Conservation (phyloP, 2,329 filamentous ascomycete genomes). For the Colletotrichum neosansevieriae region DNA sequence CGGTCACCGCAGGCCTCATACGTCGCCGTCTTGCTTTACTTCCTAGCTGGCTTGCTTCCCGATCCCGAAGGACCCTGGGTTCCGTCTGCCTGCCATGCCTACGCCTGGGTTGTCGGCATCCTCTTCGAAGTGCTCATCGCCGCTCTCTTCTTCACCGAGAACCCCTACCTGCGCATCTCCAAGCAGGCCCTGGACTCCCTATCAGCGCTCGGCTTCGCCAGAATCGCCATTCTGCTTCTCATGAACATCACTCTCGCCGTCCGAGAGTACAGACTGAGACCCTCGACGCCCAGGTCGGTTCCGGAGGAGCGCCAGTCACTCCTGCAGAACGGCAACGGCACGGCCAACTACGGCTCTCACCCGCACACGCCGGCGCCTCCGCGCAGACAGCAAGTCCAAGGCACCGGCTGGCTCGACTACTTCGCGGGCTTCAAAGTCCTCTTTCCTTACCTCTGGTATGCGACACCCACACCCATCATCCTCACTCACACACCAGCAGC, state of each 20-base stretch:
- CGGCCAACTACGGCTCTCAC: slow-evolving; percentile 46
- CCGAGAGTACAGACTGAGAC: slow-evolving; percentile 49
- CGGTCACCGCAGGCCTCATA: slow-evolving; percentile 50
- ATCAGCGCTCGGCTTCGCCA: slow-evolving; percentile 48
- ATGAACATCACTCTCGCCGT: slow-evolving; percentile 50
- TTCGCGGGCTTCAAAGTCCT: slow-evolving; percentile 58
- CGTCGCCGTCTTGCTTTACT: slow-evolving; percentile 56
- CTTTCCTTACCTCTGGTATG: slow-evolving; percentile 59
- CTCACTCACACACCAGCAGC: no score
- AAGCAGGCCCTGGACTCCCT: slow-evolving; percentile 47
- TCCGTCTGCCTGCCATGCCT: slow-evolving; percentile 51
- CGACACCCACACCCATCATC: neutral
- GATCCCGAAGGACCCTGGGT: slow-evolving; percentile 60
- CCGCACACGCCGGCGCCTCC: slow-evolving; percentile 11
- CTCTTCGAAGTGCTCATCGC: slow-evolving; percentile 53
- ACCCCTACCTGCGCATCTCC: slow-evolving; percentile 47
- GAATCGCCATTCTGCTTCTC: slow-evolving; percentile 49
- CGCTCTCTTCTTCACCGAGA: slow-evolving; percentile 49
- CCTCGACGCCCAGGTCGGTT: slow-evolving; percentile 45
- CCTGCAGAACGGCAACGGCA: slow-evolving; percentile 53
- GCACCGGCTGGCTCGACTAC: slow-evolving; percentile 59
- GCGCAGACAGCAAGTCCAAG: slow-evolving; percentile 48
- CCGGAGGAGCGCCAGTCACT: slow-evolving; percentile 54
- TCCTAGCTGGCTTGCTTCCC: slow-evolving; percentile 55
- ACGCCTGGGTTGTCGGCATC: slow-evolving; percentile 52